A percentile compares a stretch with the other conserved stretches of the same genome.
phyloP scores from a whole-genome alignment of 192 early-diverging fungal genomes.

The Mortierella hygrophila region DNA sequence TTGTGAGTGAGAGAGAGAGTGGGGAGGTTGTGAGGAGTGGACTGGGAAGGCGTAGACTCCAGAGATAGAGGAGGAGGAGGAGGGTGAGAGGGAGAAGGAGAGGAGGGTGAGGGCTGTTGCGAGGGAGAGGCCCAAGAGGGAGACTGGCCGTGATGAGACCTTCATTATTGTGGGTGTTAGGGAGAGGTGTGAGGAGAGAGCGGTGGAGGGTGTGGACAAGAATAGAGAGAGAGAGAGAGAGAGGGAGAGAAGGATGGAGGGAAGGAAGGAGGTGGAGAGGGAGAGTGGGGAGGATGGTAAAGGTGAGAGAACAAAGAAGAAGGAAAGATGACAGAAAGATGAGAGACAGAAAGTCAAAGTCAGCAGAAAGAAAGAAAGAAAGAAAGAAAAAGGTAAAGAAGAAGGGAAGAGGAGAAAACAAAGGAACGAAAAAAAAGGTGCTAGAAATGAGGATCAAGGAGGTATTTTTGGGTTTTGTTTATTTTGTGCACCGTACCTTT shows the following conservation, averaged over 20 bases:
- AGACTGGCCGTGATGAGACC: background rate
- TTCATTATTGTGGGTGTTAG: slow-evolving; percentile 11
- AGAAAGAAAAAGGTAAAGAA: background rate
- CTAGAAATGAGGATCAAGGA: background rate
- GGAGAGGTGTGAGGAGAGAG: background rate
- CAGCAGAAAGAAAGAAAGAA: background rate
- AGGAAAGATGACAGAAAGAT: too few relatives aligned
- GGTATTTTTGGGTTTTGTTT: background rate
- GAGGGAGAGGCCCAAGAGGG: slow-evolving; percentile 20
- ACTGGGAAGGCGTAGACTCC: background rate
- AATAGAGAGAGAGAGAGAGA: background rate
- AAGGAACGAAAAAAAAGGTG: background rate
- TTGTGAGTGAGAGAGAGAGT: background rate
- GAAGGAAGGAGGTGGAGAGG: background rate
- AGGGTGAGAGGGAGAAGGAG: background rate
- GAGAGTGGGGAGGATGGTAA: background rate
- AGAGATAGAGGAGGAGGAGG: background rate
- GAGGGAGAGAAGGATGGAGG: too few relatives aligned
- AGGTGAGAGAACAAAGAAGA: background rate
- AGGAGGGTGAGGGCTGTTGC: slow-evolving; percentile 22
- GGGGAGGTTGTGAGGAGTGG: background rate
- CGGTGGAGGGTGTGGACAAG: background rate
- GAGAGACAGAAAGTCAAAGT: background rate
- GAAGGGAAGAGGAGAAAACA: background rate
- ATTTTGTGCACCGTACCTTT: background rate